phyloP scores from a whole-genome alignment of 768 basidiomycete species.

The button mushroom (Agaricus bisporus) region DNA sequence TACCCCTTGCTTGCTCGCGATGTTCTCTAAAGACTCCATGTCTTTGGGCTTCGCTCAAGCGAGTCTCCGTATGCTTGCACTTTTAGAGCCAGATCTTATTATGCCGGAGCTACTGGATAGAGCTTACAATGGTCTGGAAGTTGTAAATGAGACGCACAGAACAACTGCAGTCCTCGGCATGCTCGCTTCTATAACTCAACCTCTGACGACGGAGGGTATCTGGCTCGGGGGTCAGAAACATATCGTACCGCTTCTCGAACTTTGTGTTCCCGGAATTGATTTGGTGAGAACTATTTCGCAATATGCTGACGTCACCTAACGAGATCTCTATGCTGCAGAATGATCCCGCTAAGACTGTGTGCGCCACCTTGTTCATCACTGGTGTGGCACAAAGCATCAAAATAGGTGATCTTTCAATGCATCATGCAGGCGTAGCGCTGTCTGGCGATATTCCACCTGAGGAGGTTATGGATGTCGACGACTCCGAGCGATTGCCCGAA shows the following conservation, averaged over 20 bases:
- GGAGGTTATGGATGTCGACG: constrained; percentile 48
- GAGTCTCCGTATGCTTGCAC: constrained; percentile 69
- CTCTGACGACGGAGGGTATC: constrained; percentile 67
- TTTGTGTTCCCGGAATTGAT: constrained; percentile 91
- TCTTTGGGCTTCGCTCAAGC: constrained; percentile 80
- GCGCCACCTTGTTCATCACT: constrained; percentile 73
- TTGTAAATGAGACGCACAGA: constrained; percentile 90
- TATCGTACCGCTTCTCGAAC: constrained; percentile 78
- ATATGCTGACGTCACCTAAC: background rate
- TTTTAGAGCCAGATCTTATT: constrained; percentile 76
- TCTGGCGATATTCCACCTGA: constrained; percentile 48
- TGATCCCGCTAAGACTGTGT: constrained; percentile 75
- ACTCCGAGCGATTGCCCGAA: constrained; percentile 42
- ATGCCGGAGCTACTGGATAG: constrained; percentile 91
- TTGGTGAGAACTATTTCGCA: constrained; percentile 39
- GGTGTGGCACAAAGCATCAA: constrained; percentile 70
- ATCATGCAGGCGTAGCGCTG: constrained; percentile 49
- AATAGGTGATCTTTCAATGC: constrained; percentile 68
- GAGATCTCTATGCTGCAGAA: constrained; percentile 38
- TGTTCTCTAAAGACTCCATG: constrained; percentile 83
- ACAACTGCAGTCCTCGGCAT: constrained; percentile 89
- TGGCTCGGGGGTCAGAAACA: constrained; percentile 90
- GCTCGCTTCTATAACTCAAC: constrained; percentile 69
- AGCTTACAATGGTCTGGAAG: constrained; percentile 87
- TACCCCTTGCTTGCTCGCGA: constrained; percentile 83